phyloP scores from a whole-genome alignment of 345 rosid genomes.

The Cardamine chenopodiifolia region DNA sequence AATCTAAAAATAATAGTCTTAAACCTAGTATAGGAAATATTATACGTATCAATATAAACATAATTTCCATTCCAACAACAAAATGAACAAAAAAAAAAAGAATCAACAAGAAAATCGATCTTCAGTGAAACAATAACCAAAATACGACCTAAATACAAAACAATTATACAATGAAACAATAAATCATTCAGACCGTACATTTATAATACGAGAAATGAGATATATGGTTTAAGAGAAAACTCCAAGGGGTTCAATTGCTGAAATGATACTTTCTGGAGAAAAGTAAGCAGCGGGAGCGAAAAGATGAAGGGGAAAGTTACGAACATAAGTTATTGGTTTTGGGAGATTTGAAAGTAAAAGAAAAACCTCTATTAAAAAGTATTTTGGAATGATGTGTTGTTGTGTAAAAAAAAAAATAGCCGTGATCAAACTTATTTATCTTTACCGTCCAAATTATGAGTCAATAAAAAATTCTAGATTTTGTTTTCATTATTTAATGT shows the following conservation, averaged over 20 bases:
- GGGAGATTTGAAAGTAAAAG: not conserved
- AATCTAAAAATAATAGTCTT: not conserved
- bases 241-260: too few species aligned
- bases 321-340: too few species aligned
- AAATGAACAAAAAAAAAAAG: too few species aligned
- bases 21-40: not conserved
- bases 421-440: not conserved
- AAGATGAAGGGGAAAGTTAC: not conserved
- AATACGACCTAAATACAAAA: not conserved
- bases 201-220: not conserved
- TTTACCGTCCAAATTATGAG: not conserved
- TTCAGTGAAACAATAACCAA: not conserved
- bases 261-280: too few species aligned
- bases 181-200: not conserved
- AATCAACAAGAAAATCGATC: not conserved
- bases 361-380: not conserved
- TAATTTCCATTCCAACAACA: too few species aligned
- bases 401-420: not conserved
- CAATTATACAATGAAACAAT: not conserved
- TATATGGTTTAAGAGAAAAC: not conserved
- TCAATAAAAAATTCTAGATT: not conserved
- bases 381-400: not conserved
- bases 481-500: not conserved
- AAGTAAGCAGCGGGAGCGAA: not conserved
- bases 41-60: too few species aligned